phyloP scores from a whole-genome alignment of 2,329 filamentous ascomycete genomes.

The Rutstroemia sp. region DNA sequence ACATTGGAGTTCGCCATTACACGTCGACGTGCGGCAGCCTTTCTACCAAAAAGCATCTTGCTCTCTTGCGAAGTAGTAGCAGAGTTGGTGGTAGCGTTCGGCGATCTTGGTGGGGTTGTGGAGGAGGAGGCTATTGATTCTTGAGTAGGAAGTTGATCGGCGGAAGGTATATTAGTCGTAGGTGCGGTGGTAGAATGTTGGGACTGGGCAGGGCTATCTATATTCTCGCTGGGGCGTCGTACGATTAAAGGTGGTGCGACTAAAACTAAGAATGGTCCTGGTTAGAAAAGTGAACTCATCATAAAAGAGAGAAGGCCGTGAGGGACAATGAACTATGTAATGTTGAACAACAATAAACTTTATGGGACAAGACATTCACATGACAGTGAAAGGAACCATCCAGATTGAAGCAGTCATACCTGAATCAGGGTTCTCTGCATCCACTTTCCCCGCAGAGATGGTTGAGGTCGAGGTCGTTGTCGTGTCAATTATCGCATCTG shows the following conservation, averaged over 20 bases:
- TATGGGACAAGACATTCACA: not conserved
- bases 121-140: constrained; percentile 3
- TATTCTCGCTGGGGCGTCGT: constrained; percentile 1
- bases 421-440: not conserved
- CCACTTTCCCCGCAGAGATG: not conserved
- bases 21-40: constrained; percentile 17
- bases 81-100: constrained; percentile 6
- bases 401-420: not conserved
- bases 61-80: constrained; percentile 9
- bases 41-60: constrained; percentile 21
- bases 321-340: no score
- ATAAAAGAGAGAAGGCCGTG: not conserved
- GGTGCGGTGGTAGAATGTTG: constrained; percentile 6
- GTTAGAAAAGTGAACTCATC: not conserved
- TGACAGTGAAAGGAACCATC: not conserved
- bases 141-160: constrained; percentile 3
- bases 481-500: not conserved
- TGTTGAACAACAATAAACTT: no score
- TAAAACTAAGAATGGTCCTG: not conserved
- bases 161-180: not conserved
- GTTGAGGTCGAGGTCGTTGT: not conserved
- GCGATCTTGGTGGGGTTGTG: constrained; percentile 7
- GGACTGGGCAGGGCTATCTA: not conserved
- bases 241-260: constrained; percentile 7
- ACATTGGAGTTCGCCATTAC: constrained; percentile 28